Evolutionary conservation across 2,329 filamentous ascomycete genomes (phyloP), one percentile per base, ranked within the genome.

Genomic region (Purpureocillium takamizusanense): DNA sequence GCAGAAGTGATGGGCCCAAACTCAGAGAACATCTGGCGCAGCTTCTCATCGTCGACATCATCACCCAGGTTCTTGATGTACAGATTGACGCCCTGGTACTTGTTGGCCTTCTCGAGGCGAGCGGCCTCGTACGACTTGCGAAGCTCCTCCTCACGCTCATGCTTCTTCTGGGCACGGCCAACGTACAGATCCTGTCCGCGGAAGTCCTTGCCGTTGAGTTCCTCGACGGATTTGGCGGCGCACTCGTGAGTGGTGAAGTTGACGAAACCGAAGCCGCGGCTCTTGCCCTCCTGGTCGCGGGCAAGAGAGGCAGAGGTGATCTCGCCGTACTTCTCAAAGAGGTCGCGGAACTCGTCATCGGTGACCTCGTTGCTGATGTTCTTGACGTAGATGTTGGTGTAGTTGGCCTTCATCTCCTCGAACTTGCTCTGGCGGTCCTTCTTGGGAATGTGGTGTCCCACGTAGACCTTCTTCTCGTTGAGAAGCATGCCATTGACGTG

Each of bases 371-470:
- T 57, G 55, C 81, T 78, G 53, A 98, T 83, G 73, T 98, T 98
- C 82, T 98, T 98, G 72, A 98, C 86, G 71, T 98, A 98, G 67
- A 98, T 82, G 66, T 98, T 98, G 74, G 92, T 98, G 78, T 94
- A 98, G 77, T 98, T 98, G 66, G 92, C 92, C 83, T 98, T 98
- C 90, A 98, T 98, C 77, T 98, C 92, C 74, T 98, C 92, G 55
- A 97, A 97, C 74, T 98, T 98, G 86, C 87, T 95, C 78, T 97
- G 92, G 56, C 92, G 90, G 62, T 98, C 92, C 78, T 97, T 97
- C 84, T 97, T 97, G 64, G 92, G 89, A 57, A 98, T 97, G 71
- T 98, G 92, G 70, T 95, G 90, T 49, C 92, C 92, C 53, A 98
- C 92, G 55, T 94, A 98, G 49, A 98, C 92, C 79, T 98, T 98